These are phyloP conservation scores for Pseudomonodictys pantanalensis DNA, from an alignment of 495 filamentous ascomycete species.

Conservation along the genomic window DNA sequence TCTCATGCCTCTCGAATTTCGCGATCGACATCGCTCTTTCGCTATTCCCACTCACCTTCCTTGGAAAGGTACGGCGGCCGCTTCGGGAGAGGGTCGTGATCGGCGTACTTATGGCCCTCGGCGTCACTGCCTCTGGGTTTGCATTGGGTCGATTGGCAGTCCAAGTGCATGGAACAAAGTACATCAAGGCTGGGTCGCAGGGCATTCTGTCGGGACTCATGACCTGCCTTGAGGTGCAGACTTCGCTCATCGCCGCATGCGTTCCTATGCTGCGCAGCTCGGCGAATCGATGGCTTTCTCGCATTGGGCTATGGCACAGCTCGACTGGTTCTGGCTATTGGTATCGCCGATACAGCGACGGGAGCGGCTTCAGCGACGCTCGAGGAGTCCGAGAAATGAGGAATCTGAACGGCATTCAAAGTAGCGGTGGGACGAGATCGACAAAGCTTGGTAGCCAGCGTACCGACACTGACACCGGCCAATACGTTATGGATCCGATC, in stretches of 20 bases:
- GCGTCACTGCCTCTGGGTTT: conserved; percentile 37
- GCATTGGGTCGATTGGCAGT: conserved; percentile 1
- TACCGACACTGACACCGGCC: conserved; percentile 18
- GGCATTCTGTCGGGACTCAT: conserved; percentile 2
- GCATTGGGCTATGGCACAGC: conserved; percentile 1
- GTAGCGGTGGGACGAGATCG: not conserved
- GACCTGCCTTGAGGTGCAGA: conserved; percentile 13
- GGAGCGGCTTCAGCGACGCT: not conserved
- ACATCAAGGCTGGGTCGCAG: not conserved
- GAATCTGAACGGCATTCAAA: not conserved
- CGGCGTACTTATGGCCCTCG: conserved; percentile 38
- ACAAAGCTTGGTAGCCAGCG: not conserved
- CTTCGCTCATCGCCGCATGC: conserved; percentile 34
- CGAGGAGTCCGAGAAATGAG: not conserved
- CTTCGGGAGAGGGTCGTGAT: conserved; percentile 38
- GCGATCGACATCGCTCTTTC: conserved; percentile 38
- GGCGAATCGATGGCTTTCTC: conserved; percentile 26
- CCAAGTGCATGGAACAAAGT: not conserved
- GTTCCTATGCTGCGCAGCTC: conserved; percentile 32
- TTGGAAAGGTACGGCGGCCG: conserved; percentile 38
- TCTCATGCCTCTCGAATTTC: conserved; percentile 31
- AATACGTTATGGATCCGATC: not conserved
- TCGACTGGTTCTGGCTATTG: not conserved
- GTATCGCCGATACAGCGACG: no score
- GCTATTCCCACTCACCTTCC: conserved; percentile 41